A percentile compares a stretch with the other conserved stretches of the same genome.
These are phyloP conservation scores for Backusella westeae DNA, from an alignment of 192 early-diverging fungal genomes.

Conservation along the genomic window DNA sequence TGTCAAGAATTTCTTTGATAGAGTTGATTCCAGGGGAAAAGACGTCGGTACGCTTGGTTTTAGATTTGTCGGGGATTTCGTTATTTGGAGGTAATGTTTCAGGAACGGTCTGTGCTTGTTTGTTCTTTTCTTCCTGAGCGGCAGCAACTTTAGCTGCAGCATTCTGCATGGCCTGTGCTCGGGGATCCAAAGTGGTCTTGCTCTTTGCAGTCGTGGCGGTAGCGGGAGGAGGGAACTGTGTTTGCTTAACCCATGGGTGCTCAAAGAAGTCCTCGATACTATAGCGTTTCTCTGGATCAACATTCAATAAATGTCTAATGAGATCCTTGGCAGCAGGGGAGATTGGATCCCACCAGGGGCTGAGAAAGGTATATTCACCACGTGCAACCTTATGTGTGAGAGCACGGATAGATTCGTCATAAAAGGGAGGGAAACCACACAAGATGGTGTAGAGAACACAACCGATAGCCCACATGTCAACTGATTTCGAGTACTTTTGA, in stretches of 20 bases:
- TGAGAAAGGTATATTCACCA: slow-evolving; percentile 83
- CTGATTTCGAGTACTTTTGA: slow-evolving; percentile 75
- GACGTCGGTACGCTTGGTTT: slow-evolving; percentile 42
- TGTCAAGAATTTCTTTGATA: slow-evolving; percentile 73
- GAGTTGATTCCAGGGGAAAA: slow-evolving; percentile 49
- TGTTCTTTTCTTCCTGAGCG: not conserved
- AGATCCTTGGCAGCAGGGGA: slow-evolving; percentile 71
- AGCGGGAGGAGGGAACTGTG: not conserved
- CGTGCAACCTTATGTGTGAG: slow-evolving; percentile 84
- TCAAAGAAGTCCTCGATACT: slow-evolving; percentile 80
- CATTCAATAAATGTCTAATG: slow-evolving; percentile 61
- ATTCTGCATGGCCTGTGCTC: slow-evolving; percentile 17
- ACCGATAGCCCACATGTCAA: slow-evolving; percentile 87
- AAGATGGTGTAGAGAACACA: slow-evolving; percentile 84
- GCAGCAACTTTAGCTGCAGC: slow-evolving; percentile 7
- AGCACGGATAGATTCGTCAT: slow-evolving; percentile 75
- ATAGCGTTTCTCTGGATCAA: slow-evolving; percentile 71
- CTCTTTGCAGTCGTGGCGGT: not conserved
- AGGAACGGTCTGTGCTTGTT: not conserved
- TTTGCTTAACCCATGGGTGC: slow-evolving; percentile 67
- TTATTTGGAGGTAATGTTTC: not conserved
- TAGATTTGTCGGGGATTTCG: slow-evolving; percentile 28
- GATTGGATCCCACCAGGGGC: slow-evolving; percentile 92
- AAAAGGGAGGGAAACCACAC: slow-evolving; percentile 81
- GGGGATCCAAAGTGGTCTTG: not conserved